phyloP scores from a whole-genome alignment of 306 rosid genomes.

The Inga leiocalycina region DNA sequence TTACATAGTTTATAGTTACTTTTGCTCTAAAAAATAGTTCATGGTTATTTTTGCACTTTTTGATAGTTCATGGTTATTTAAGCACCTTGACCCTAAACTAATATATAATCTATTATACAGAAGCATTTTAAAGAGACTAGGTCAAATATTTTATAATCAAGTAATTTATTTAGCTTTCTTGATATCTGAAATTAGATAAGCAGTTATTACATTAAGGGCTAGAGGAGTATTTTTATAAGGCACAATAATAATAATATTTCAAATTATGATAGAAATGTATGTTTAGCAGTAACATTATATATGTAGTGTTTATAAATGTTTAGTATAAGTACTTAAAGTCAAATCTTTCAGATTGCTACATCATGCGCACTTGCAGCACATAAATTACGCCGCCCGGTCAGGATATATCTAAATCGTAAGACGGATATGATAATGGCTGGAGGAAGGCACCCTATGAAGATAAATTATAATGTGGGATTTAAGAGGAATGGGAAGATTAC shows the following conservation, averaged over 20 bases:
- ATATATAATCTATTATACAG: too few relatives aligned
- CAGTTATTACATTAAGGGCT: too few relatives aligned
- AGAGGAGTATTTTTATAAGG: background rate
- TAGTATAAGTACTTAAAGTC: conserved; percentile 15
- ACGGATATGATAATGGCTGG: conserved; percentile 92
- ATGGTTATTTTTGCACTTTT: too few relatives aligned
- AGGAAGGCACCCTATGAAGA: conserved; percentile 96
- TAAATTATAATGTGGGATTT: conserved; percentile 79
- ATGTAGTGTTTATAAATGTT: background rate
- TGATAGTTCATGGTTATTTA: too few relatives aligned
- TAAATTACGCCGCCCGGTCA: conserved; percentile 73
- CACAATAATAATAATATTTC: too few relatives aligned
- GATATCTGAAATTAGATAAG: too few relatives aligned
- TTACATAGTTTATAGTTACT: too few relatives aligned
- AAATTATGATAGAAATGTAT: background rate
- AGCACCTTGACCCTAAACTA: too few relatives aligned
- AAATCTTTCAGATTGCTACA: conserved; percentile 65
- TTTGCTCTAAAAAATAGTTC: too few relatives aligned
- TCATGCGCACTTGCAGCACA: conserved; percentile 92
- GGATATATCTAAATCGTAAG: conserved; percentile 79
- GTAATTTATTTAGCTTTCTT: too few relatives aligned
- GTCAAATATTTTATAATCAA: too few relatives aligned
- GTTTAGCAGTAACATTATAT: background rate
- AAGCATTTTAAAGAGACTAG: too few relatives aligned
- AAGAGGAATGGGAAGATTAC: conserved; percentile 83